Base-by-base conservation (phyloP, 2,329 filamentous ascomycete species). In the Trichocomaceae sp. region DNA sequence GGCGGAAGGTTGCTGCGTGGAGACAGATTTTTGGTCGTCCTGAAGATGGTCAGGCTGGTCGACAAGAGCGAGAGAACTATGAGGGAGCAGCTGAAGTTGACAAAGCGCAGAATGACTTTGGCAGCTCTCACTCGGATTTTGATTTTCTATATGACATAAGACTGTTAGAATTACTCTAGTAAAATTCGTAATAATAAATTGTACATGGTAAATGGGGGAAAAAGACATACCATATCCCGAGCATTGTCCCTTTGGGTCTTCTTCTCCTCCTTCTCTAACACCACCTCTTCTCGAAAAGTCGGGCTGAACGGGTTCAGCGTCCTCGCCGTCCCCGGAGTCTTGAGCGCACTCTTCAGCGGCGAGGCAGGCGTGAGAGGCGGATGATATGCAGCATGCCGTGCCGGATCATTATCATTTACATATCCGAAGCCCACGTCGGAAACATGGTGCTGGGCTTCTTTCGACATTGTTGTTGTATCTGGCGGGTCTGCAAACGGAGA, bases 1-100 rank as follows among this genome's bases (percentile, higher is more conserved):
- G 93, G 75, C 5, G 90, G 89, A 60, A 96, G 83, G 58, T 82
- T 83, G 76, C 89, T 96, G 61, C 92, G 83, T 13, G 83, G 66
- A 33, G 90, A 83, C 1, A 99, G 78, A 15, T 74, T 52, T 68
- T 83, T 88, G 57, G 93, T 96, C 49, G 90, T 82, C 71, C 93
- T 90, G 83, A 99, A 99, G 71, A 99, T 91, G 62, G 84, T 77
- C 66, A 99, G 88, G 3, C 89, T 90, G n/a, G 89, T 83, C 13
- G 87, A 85, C 52, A 99, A 77, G 83, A 99, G 92, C 59, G 90
- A 80, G 56, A 99, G 81, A 61, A 99, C 89, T 69, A 99, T 96
- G 58, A 97, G 80, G 71, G 88, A 92, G 79, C 93, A 99, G 72
- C 89, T 90, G 73, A 99, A 97, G 79, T 92, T 96, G 75, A 97